Conservation (phyloP, 768 basidiomycete genomes). For the Termitomyces heimii region DNA sequence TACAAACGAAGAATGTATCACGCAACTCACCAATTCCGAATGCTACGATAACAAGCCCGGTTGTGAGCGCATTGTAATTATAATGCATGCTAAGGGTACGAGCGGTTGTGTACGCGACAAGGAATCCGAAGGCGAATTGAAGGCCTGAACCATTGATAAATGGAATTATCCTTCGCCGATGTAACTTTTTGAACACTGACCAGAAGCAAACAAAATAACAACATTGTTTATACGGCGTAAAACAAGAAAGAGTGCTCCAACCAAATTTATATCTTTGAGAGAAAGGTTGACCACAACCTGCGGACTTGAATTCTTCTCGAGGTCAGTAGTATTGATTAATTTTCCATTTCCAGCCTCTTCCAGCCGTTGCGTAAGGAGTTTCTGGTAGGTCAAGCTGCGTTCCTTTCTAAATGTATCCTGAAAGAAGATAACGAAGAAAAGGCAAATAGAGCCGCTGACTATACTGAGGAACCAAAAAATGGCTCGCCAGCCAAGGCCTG, state of each 20-base stretch:
- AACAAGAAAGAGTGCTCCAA: slow-evolving; percentile 55
- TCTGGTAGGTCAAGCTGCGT: slow-evolving; percentile 76
- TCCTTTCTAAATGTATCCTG: slow-evolving; percentile 81
- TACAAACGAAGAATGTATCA: background rate
- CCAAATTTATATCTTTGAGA: slow-evolving; percentile 69
- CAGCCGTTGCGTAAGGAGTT: slow-evolving; percentile 44
- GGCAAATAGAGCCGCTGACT: slow-evolving; percentile 46
- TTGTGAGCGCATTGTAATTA: slow-evolving; percentile 58
- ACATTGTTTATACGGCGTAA: slow-evolving; percentile 63
- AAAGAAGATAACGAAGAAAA: slow-evolving; percentile 62
- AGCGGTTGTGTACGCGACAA: slow-evolving; percentile 68
- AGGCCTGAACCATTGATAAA: slow-evolving; percentile 36
- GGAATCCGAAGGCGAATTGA: slow-evolving; percentile 65
- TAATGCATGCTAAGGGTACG: slow-evolving; percentile 63
- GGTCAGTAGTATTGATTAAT: background rate
- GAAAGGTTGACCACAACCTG: slow-evolving; percentile 40
- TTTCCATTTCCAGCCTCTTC: slow-evolving; percentile 13
- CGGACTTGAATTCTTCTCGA: slow-evolving; percentile 21
- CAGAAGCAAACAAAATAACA: slow-evolving; percentile 57
- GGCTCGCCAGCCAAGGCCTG: slow-evolving; percentile 70
- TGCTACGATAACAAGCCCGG: slow-evolving; percentile 72
- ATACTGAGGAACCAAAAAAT: slow-evolving; percentile 80
- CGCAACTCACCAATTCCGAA: slow-evolving; percentile 61
- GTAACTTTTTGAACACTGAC: slow-evolving; percentile 26
- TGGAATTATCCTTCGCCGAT: background rate